These are phyloP conservation scores for Alternaria alternata DNA, from an alignment of 2,329 filamentous ascomycete species.

Conservation along the genomic window DNA sequence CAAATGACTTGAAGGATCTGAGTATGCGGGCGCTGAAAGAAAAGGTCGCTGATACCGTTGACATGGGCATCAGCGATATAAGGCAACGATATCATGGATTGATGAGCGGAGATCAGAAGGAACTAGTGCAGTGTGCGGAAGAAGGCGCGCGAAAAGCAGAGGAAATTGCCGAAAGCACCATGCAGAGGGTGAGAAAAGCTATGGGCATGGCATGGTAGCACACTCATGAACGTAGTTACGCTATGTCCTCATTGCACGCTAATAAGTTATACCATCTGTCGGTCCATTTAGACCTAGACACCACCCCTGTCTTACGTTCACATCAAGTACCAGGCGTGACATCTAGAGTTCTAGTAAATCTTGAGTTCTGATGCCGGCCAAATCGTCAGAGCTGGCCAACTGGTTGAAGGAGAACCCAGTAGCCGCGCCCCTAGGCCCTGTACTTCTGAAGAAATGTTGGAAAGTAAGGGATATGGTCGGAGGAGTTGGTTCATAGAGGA, in stretches of 20 bases:
- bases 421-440: no score
- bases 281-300: not conserved
- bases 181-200: conserved; percentile 44
- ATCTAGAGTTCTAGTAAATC: no score
- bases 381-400: no score
- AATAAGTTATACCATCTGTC: not conserved
- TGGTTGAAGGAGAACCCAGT: no score
- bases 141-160: conserved; percentile 69
- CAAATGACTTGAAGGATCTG: conserved; percentile 53
- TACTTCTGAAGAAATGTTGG: no score
- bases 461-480: no score
- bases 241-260: not conserved
- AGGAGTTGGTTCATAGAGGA: no score
- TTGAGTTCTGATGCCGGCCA: no score
- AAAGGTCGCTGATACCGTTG: conserved; percentile 66
- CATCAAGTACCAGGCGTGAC: no score
- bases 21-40: conserved; percentile 70
- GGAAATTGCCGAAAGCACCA: conserved; percentile 64
- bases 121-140: conserved; percentile 65
- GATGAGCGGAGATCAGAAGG: conserved; percentile 59
- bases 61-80: conserved; percentile 62
- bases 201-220: conserved; percentile 24
- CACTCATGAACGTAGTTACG: not conserved
- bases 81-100: conserved; percentile 65
- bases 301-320: no score